phyloP scores from a whole-genome alignment of 2,329 filamentous ascomycete species.

The Pseudogymnoascus sp. region DNA sequence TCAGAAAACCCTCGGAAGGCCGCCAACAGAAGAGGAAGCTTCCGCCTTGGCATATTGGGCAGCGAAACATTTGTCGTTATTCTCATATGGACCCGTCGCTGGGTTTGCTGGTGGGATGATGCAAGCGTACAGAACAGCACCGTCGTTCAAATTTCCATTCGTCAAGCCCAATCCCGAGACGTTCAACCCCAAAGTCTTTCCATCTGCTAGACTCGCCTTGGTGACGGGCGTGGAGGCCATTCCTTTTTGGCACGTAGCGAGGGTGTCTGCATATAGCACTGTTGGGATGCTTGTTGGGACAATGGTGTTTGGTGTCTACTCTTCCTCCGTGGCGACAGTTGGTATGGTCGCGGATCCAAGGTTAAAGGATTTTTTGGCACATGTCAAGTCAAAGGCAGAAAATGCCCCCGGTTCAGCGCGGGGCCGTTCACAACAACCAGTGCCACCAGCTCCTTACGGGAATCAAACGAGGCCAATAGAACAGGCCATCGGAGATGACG shows the following conservation, averaged over 20 bases:
- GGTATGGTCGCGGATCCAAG: slow-evolving; percentile 26
- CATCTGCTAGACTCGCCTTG: slow-evolving; percentile 11
- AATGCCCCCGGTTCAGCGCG: not conserved
- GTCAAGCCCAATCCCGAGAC: slow-evolving; percentile 25
- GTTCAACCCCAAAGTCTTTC: slow-evolving; percentile 23
- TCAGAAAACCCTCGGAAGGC: slow-evolving; percentile 19
- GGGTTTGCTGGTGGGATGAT: slow-evolving; percentile 25
- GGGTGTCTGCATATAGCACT: slow-evolving; percentile 22
- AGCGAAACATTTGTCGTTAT: slow-evolving; percentile 24
- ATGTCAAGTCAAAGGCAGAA: slow-evolving; percentile 12
- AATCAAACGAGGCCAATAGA: not conserved
- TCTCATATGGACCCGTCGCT: slow-evolving; percentile 24
- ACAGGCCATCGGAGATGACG: slow-evolving; percentile 20
- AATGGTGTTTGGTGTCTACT: slow-evolving; percentile 25
- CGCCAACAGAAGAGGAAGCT: slow-evolving; percentile 25
- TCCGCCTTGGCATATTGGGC: slow-evolving; percentile 25
- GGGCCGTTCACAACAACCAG: slow-evolving; percentile 15
- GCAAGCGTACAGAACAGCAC: slow-evolving; percentile 21
- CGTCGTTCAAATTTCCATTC: slow-evolving; percentile 28
- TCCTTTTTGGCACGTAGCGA: slow-evolving; percentile 23
- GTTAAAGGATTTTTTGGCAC: slow-evolving; percentile 22
- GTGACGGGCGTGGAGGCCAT: slow-evolving; percentile 20
- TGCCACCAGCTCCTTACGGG: not conserved
- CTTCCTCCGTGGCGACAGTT: slow-evolving; percentile 21
- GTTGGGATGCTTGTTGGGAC: slow-evolving; percentile 20